Evolutionary conservation across 768 basidiomycete species (phyloP), one percentile per base, ranked within the genome.

Genomic region (Pisolithus microcarpus): DNA sequence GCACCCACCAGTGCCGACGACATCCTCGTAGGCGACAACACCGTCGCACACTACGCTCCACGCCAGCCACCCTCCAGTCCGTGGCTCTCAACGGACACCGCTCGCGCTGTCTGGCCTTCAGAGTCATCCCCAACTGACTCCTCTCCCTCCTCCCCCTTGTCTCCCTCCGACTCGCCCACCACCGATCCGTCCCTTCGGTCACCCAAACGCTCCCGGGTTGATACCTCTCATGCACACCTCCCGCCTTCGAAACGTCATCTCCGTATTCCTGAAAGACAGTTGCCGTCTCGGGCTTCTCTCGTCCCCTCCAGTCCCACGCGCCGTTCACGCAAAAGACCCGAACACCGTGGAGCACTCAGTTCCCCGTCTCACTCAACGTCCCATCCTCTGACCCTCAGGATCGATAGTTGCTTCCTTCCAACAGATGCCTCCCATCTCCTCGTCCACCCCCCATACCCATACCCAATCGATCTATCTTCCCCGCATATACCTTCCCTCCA

Each of bases 401-500:
- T 68, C 51, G 65, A 67, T 5, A 47, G 55, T 2, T 57, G 55
- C 44, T 60, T 49, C n/a, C 59, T 61, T 3, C 50, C 59, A 48
- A 30, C 62, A 43, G 55, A 52, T 51, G 51, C 44, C 21, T 38
- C 75, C 15, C 50, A 68, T 56, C 21, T 59, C 54, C 16, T 68
- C 56, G 21, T 62, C 55, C 56, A 67, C 58, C 56, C 71, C 2
- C 56, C 65, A 2, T 55, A 62, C 30, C 62, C 68, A 1, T 55
- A 62, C 30, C 62, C 68, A 1, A 64, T 75, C 48, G 75, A 76
- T 59, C 70, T 72, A 10, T 38, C 64, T 15, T 71, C 73, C 2
- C 73, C 79, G 3, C 78, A 82, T 55, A 79, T 89, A 53, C 89
- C 88, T 7, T 73, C 86, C 34, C 69, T 78, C 39, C 73, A 76